Evolutionary conservation across 176 grass and related monocot species (phyloP).

Genomic region (Cocos nucifera): DNA sequence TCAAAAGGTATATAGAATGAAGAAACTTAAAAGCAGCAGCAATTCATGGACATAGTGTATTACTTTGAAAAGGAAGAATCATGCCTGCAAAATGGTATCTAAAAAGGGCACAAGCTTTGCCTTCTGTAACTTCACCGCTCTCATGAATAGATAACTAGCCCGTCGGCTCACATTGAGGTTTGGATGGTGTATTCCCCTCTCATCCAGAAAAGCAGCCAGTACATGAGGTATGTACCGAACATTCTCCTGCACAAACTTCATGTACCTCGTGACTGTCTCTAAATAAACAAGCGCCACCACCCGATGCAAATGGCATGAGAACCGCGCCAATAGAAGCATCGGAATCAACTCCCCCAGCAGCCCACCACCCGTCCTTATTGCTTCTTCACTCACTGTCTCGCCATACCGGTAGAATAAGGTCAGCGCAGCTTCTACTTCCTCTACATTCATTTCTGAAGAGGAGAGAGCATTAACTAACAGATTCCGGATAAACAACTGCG

Average conservation of each 20-base stretch:
- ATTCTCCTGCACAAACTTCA: slow-evolving; percentile 90
- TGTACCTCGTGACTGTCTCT: slow-evolving; percentile 69
- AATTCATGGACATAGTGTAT: too few relatives aligned
- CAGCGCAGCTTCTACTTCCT: slow-evolving; percentile 73
- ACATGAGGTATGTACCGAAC: slow-evolving; percentile 61
- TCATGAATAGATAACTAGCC: slow-evolving; percentile 94
- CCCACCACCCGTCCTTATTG: slow-evolving; percentile 54
- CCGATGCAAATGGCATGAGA: slow-evolving; percentile 69
- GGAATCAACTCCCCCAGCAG: slow-evolving; percentile 60
- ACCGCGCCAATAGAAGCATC: slow-evolving; percentile 73
- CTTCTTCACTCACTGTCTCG: slow-evolving; percentile 65
- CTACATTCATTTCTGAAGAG: slow-evolving; percentile 57
- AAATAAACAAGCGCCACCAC: slow-evolving; percentile 82
- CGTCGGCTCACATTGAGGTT: slow-evolving; percentile 71
- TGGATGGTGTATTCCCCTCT: slow-evolving; percentile 76
- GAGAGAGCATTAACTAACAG: slow-evolving; percentile 49
- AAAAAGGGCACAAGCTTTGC: slow-evolving; percentile 75
- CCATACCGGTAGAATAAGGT: slow-evolving; percentile 69
- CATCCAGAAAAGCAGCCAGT: slow-evolving; percentile 71
- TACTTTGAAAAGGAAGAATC: not conserved
- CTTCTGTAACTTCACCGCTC: slow-evolving; percentile 73
- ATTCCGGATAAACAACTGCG: slow-evolving; percentile 68
- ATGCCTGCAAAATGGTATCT: slow-evolving; percentile 86
- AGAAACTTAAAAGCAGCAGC: too few relatives aligned
- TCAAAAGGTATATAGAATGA: slow-evolving; percentile 20